Evolutionary conservation across 139 green algal genomes (phyloP).

Genomic region (Coccomyxa sp.): DNA sequence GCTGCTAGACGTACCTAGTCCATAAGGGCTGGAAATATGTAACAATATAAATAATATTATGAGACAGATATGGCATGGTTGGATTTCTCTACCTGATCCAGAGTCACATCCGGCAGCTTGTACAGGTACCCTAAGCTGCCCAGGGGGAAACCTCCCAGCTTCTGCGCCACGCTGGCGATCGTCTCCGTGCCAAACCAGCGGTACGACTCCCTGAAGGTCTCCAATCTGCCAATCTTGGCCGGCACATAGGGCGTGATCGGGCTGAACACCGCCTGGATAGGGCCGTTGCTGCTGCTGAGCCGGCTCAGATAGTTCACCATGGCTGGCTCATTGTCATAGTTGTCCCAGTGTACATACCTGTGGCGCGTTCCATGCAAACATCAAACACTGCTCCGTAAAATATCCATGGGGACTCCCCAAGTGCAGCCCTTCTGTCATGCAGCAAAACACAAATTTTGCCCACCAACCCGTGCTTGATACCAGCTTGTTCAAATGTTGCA

Average conservation of each 20-base stretch:
- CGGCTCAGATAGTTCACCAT: conserved; percentile 2
- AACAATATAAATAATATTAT: no score
- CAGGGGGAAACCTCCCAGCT: not conserved
- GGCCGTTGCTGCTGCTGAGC: not conserved
- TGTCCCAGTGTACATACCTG: conserved; percentile 14
- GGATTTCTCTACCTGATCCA: not conserved
- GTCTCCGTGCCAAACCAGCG: conserved; percentile 6
- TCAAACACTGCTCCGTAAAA: no score
- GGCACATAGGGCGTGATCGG: conserved; percentile 5
- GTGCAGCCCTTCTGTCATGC: no score
- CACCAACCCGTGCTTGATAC: no score
- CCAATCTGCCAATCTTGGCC: not conserved
- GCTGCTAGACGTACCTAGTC: no score
- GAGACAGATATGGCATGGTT: no score
- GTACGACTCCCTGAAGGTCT: conserved; percentile 6
- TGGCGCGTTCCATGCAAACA: no score
- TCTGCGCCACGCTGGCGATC: not conserved
- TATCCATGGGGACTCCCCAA: no score
- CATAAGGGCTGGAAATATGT: no score
- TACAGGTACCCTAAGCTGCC: conserved; percentile 10
- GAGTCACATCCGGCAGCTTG: conserved; percentile 4
- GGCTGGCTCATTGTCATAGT: conserved; percentile 10
- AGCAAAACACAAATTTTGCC: no score
- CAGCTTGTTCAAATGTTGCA: no score
- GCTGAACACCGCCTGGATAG: conserved; percentile 11